Conservation (phyloP, 257 asterid species). For the Schizonepeta tenuifolia region DNA sequence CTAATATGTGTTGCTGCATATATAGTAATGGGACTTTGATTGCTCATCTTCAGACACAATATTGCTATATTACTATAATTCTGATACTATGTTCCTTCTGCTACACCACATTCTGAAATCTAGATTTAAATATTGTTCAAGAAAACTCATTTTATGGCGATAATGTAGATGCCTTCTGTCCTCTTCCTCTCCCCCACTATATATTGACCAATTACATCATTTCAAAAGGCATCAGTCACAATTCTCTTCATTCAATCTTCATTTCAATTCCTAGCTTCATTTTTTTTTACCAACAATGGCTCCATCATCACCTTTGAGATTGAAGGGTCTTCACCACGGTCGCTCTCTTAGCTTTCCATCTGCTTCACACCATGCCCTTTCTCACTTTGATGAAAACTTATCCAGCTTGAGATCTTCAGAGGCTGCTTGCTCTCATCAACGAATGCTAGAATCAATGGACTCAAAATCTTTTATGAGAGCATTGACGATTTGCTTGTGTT, state of each 20-base stretch:
- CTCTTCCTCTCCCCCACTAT: no score
- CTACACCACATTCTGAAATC: no score
- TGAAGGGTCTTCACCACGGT: conserved; percentile 40
- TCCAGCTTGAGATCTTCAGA: conserved; percentile 32
- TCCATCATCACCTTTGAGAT: conserved; percentile 32
- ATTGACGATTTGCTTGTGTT: conserved; percentile 33
- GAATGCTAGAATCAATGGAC: conserved; percentile 27
- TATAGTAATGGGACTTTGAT: no score
- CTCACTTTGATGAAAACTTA: conserved; percentile 38
- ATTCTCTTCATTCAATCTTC: background rate
- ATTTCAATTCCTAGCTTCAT: background rate
- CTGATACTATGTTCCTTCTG: no score
- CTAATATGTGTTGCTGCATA: no score
- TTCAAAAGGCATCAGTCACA: background rate
- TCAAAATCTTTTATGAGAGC: conserved; percentile 32
- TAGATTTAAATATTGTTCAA: no score
- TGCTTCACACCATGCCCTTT: conserved; percentile 34
- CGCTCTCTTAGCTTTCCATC: no score
- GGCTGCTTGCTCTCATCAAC: conserved; percentile 39
- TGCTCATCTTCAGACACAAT: no score
- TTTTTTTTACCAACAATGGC: conserved; percentile 34
- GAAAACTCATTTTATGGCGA: no score
- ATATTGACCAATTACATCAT: no score
- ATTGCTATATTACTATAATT: no score
- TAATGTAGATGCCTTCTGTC: no score